phyloP scores from a whole-genome alignment of 805 yeast genomes.

The Candida verbasci region DNA sequence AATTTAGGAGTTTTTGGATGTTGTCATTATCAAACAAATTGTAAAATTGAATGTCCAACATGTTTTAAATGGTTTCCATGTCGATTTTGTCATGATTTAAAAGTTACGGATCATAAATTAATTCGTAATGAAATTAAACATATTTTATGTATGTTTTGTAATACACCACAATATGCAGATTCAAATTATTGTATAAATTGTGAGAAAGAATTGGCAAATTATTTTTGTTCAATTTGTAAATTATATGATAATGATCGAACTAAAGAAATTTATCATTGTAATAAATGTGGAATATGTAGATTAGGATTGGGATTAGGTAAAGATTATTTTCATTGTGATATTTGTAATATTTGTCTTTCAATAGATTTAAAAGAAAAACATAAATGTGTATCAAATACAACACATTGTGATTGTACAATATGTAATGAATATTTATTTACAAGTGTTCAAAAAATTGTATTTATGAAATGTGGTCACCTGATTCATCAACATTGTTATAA shows the following conservation, averaged over 20 bases:
- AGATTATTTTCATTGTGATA: slow-evolving; percentile 88
- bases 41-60: slow-evolving; percentile 75
- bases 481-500: slow-evolving; percentile 83
- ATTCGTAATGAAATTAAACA: slow-evolving; percentile 55
- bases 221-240: slow-evolving; percentile 74
- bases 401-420: slow-evolving; percentile 89
- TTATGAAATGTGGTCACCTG: slow-evolving; percentile 93
- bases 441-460: slow-evolving; percentile 75
- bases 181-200: slow-evolving; percentile 66
- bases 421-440: slow-evolving; percentile 90
- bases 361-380: slow-evolving; percentile 75
- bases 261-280: slow-evolving; percentile 87
- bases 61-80: slow-evolving; percentile 78
- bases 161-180: slow-evolving; percentile 68
- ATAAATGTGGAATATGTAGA: slow-evolving; percentile 88
- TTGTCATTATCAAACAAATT: slow-evolving; percentile 74
- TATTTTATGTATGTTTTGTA: slow-evolving; percentile 79
- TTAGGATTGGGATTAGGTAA: slow-evolving; percentile 83
- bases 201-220: slow-evolving; percentile 61
- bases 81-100: slow-evolving; percentile 80
- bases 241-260: slow-evolving; percentile 76
- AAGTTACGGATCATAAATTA: slow-evolving; percentile 52
- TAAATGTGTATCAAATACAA: slow-evolving; percentile 79
- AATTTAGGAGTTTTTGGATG: slow-evolving; percentile 62
- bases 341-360: slow-evolving; percentile 84